A percentile compares a stretch with the other conserved stretches of the same genome.
Evolutionary conservation across 2,329 filamentous ascomycete genomes (phyloP).

Genomic region (Cryphonectria naterciae): DNA sequence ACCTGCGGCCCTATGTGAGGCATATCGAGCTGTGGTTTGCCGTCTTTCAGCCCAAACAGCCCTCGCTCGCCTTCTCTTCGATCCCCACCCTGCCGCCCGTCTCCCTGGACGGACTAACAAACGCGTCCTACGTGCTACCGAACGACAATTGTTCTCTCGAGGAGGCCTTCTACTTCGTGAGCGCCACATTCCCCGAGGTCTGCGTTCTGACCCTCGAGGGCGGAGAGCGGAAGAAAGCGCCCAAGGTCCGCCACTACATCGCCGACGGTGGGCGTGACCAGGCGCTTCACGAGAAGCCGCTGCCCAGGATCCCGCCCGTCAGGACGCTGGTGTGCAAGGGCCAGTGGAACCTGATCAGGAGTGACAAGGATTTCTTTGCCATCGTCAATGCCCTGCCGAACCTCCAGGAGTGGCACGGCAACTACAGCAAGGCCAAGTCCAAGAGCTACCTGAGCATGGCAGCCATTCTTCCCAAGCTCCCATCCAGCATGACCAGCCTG

Average conservation of each 20-base stretch:
- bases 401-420: slow-evolving; percentile 65
- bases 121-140: slow-evolving; percentile 61
- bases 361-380: slow-evolving; percentile 63
- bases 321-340: slow-evolving; percentile 73
- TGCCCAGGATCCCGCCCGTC: slow-evolving; percentile 54
- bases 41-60: slow-evolving; percentile 65
- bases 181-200: slow-evolving; percentile 60
- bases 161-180: slow-evolving; percentile 69
- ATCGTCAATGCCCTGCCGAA: slow-evolving; percentile 68
- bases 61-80: slow-evolving; percentile 47
- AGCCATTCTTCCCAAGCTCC: slow-evolving; percentile 61
- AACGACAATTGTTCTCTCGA: slow-evolving; percentile 71
- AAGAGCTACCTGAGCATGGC: slow-evolving; percentile 75
- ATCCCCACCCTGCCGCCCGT: slow-evolving; percentile 54
- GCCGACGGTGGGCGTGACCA: slow-evolving; percentile 22
- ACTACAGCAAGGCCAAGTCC: slow-evolving; percentile 72
- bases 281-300: slow-evolving; percentile 26
- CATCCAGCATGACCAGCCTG: slow-evolving; percentile 62
- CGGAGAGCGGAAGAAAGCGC: slow-evolving; percentile 76
- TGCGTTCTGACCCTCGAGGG: slow-evolving; percentile 74
- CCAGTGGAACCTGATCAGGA: slow-evolving; percentile 76
- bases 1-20: slow-evolving; percentile 67
- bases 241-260: slow-evolving; percentile 64
- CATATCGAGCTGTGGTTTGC: slow-evolving; percentile 81
- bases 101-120: slow-evolving; percentile 59